Base-by-base conservation (phyloP, 805 yeast genomes). In the Teunomyces atbi region DNA sequence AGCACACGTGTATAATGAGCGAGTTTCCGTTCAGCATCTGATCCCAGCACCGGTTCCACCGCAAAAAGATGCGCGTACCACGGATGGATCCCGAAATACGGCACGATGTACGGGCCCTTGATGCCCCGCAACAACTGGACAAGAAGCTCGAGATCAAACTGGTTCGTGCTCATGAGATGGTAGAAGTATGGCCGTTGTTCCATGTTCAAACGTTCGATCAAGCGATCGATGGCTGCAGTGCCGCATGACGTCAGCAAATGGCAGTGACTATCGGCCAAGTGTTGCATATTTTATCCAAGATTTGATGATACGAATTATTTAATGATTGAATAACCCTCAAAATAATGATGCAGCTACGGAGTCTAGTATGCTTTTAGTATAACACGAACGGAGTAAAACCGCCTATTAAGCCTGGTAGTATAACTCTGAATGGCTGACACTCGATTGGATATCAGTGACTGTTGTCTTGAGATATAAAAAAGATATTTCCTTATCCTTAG, bases 51-150 rank as follows among this genome's bases (percentile, higher is more conserved):
- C 2, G 13, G 13, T 0, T 54, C 48, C 1, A 55, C 60, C n/a
- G 77, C 67, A 51, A 81, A 84, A 15, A 84, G 52, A 61, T 91
- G 96, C 2, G 82, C 66, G 57, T 79, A 91, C 98, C 98, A 92
- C 0, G 99, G 99, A 64, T 92, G 99, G 1, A 89, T 69, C 0
- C 98, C 96, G 57, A 79, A 78, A 33, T 78, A 77, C 0, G 84
- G 78, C 6, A 68, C 59, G 1, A 76, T 50, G 3, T 43, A 35
- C 7, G 54, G 47, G 18, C 45, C 26, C 15, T 40, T 36, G 47
- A 50, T 11, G 7, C 13, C 23, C 36, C 48, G 52, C 21, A 58
- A 26, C 15, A 66, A 41, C 11, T 27, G 32, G 34, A 58, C 62
- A 3, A 72, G 46, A 21, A 62, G 46, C 3, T 53, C 58, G 11